phyloP scores from a whole-genome alignment of 164 flowering plant species.

The Magnolia officinalis region DNA sequence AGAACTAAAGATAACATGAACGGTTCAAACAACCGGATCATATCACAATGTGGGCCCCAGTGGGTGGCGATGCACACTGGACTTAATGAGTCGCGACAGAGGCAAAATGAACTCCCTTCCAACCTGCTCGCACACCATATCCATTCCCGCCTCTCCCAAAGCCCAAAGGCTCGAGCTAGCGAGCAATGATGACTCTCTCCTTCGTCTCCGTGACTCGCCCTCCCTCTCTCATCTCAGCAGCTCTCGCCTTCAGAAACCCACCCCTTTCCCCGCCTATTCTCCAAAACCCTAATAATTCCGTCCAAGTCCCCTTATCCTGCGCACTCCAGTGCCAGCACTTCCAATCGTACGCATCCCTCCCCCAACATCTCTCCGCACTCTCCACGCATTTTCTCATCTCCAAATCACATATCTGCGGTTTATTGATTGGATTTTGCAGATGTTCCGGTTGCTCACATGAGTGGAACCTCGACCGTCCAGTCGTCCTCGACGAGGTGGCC shows the following conservation, averaged over 20 bases:
- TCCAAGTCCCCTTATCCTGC: constrained; percentile 33
- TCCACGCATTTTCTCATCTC: background rate
- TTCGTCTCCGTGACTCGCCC: background rate
- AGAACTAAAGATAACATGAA: no score
- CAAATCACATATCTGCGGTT: background rate
- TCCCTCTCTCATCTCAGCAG: background rate
- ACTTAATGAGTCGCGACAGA: no score
- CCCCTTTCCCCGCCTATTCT: background rate
- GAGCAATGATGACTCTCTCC: background rate
- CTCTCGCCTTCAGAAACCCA: background rate
- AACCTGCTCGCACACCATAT: background rate
- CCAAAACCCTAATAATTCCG: constrained; percentile 1
- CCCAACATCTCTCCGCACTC: background rate
- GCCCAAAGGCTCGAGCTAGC: no score
- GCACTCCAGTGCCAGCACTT: constrained; percentile 86
- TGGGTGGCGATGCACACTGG: no score
- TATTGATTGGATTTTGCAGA: constrained; percentile 29
- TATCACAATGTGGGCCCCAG: no score
- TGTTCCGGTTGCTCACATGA: constrained; percentile 90
- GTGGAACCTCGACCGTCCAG: constrained; percentile 69
- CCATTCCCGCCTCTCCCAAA: no score
- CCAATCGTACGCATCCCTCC: constrained; percentile 49
- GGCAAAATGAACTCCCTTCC: background rate
- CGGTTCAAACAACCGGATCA: no score
- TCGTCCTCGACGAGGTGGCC: constrained; percentile 49